These are phyloP conservation scores for Sicyos edulis DNA, from an alignment of 306 rosid species.

Conservation along the genomic window DNA sequence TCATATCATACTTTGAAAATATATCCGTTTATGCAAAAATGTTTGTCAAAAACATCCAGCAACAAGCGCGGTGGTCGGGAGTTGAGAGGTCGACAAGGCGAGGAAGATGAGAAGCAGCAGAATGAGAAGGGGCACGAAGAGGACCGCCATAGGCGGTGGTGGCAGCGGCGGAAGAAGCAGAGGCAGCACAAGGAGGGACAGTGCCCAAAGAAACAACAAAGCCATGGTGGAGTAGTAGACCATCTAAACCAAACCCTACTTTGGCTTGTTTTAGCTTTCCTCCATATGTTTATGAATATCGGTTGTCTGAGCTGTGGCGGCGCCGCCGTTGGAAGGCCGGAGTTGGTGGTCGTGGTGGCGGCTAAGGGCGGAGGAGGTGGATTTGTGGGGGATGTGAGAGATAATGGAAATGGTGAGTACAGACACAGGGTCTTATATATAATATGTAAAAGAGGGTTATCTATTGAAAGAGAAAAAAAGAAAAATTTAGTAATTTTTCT, in stretches of 20 bases:
- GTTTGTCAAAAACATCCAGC: background rate
- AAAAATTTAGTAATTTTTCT: too few relatives aligned
- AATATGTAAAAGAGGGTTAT: background rate
- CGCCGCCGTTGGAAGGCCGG: background rate
- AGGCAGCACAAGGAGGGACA: constrained; percentile 8
- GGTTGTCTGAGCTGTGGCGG: background rate
- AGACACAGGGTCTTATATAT: background rate
- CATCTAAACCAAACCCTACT: background rate
- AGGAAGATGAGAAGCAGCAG: constrained; percentile 10
- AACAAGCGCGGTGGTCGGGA: background rate
- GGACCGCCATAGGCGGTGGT: background rate
- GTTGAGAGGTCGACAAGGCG: background rate
- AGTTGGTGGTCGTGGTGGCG: background rate
- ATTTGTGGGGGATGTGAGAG: background rate
- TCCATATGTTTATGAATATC: background rate
- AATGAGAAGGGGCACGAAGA: background rate
- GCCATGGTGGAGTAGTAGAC: background rate
- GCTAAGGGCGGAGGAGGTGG: background rate
- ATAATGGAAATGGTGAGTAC: background rate
- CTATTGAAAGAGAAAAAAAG: background rate
- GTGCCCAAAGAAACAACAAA: constrained; percentile 10
- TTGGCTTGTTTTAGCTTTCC: background rate
- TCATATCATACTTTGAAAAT: background rate
- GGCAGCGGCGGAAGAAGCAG: constrained; percentile 11
- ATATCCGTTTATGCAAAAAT: too few relatives aligned